Evolutionary conservation across 371 early-diverging fungal genomes (phyloP).

Genomic region (Sporodiniella umbellata): DNA sequence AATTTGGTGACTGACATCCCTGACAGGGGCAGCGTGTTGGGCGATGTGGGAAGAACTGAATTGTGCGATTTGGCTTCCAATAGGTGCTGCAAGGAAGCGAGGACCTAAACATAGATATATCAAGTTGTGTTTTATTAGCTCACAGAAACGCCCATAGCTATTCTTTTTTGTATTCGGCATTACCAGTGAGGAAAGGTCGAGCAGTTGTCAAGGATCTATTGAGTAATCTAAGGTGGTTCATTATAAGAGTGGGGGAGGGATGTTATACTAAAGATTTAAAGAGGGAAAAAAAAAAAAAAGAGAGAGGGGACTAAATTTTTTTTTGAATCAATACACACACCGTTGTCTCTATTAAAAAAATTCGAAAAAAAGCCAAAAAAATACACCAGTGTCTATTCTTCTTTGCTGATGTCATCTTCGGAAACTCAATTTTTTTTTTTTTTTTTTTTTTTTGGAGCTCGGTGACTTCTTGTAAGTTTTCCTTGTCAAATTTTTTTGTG

Average conservation of each 20-base stretch:
- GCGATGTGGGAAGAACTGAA: constrained; percentile 36
- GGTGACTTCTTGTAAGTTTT: not conserved
- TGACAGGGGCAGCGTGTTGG: constrained; percentile 33
- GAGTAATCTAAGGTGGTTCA: constrained; percentile 21
- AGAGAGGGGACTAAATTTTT: not conserved
- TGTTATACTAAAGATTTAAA: constrained; percentile 2
- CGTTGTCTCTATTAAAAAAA: not conserved
- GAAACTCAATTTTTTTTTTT: not conserved
- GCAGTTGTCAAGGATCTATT: constrained; percentile 9
- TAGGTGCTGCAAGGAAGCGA: constrained; percentile 37
- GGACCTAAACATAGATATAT: constrained; percentile 11
- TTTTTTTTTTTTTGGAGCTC: not conserved
- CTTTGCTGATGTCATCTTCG: not conserved
- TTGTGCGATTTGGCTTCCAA: constrained; percentile 29
- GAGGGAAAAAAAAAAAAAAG: constrained; percentile 2
- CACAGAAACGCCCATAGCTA: too few species aligned
- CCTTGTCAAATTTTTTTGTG: constrained; percentile 19
- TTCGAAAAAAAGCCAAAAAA: not conserved
- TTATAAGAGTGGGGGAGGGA: constrained; percentile 17
- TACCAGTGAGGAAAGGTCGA: constrained; percentile 12
- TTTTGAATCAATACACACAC: not conserved
- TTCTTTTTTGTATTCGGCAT: too few species aligned
- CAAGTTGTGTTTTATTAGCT: not conserved
- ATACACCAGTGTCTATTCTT: too few species aligned
- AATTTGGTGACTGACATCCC: constrained; percentile 26